Evolutionary conservation across 805 yeast species (phyloP).

Genomic region (Yarrowia osloensis): DNA sequence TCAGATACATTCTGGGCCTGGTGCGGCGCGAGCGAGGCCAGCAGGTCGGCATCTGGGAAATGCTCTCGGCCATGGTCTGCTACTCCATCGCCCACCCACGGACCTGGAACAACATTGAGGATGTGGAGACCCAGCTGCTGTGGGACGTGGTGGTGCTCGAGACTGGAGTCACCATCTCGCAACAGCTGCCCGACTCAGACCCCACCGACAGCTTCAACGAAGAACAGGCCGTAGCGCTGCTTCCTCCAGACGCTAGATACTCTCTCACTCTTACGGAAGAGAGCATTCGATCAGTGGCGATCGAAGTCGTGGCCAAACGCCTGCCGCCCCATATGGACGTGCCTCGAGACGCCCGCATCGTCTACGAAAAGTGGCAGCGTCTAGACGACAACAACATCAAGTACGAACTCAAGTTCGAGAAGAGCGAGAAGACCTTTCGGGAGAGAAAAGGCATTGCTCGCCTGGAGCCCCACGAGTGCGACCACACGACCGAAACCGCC

Average conservation of each 20-base stretch:
- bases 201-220: constrained; percentile 33
- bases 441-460: constrained; percentile 33
- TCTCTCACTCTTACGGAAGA: constrained; percentile 34
- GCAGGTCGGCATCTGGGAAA: constrained; percentile 38
- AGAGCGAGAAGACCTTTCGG: constrained; percentile 31
- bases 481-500: not conserved
- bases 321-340: constrained; percentile 33
- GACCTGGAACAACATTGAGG: constrained; percentile 36
- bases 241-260: constrained; percentile 34
- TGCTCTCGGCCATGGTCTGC: constrained; percentile 39
- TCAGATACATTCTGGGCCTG: constrained; percentile 38
- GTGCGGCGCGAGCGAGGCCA: constrained; percentile 40
- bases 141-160: constrained; percentile 44
- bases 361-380: constrained; percentile 14
- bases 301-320: constrained; percentile 31
- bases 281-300: constrained; percentile 33
- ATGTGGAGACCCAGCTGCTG: constrained; percentile 36
- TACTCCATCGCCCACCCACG: constrained; percentile 41
- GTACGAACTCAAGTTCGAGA: constrained; percentile 34
- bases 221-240: constrained; percentile 31
- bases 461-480: constrained; percentile 7
- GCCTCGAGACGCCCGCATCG: constrained; percentile 31
- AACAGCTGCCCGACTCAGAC: constrained; percentile 31
- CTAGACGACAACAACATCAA: constrained; percentile 21
- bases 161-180: constrained; percentile 39